phyloP scores from a whole-genome alignment of 1,284 basidiomycete species.

The Heterobasidion occidentale region DNA sequence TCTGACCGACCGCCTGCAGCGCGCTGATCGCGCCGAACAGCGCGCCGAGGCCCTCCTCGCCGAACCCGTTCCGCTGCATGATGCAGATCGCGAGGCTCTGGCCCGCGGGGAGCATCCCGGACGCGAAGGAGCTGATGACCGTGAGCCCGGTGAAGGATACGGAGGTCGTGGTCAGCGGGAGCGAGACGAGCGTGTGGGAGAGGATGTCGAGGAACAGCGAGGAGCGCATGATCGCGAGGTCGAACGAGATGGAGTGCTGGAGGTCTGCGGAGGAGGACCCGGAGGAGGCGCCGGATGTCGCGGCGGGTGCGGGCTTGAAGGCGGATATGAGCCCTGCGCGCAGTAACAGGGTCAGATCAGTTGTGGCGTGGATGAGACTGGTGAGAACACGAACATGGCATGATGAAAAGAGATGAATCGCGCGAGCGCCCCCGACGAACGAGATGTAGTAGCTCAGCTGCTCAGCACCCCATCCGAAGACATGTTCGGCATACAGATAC shows the following conservation, averaged over 20 bases:
- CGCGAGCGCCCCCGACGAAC: conserved; percentile 40
- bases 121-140: conserved; percentile 48
- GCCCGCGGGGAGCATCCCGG: conserved; percentile 54
- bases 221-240: conserved; percentile 48
- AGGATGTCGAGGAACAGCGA: conserved; percentile 60
- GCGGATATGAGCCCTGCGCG: conserved; percentile 31
- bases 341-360: conserved; percentile 7
- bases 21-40: conserved; percentile 65
- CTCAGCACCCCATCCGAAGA: conserved; percentile 50
- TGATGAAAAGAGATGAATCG: conserved; percentile 44
- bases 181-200: conserved; percentile 51
- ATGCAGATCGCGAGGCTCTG: conserved; percentile 69
- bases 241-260: conserved; percentile 60
- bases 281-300: conserved; percentile 12
- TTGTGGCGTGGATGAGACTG: not conserved
- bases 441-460: conserved; percentile 55
- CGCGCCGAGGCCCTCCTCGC: conserved; percentile 21
- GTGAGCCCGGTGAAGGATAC: conserved; percentile 50
- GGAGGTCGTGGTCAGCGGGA: conserved; percentile 38
- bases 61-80: conserved; percentile 41
- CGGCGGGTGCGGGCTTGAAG: conserved; percentile 33
- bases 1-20: conserved; percentile 56
- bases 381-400: conserved; percentile 39
- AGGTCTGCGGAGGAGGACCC: conserved; percentile 43
- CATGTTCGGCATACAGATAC: conserved; percentile 49